A percentile compares a stretch with the other conserved stretches of the same genome.
Conservation (phyloP, 805 yeast genomes). For the Candida montana region DNA sequence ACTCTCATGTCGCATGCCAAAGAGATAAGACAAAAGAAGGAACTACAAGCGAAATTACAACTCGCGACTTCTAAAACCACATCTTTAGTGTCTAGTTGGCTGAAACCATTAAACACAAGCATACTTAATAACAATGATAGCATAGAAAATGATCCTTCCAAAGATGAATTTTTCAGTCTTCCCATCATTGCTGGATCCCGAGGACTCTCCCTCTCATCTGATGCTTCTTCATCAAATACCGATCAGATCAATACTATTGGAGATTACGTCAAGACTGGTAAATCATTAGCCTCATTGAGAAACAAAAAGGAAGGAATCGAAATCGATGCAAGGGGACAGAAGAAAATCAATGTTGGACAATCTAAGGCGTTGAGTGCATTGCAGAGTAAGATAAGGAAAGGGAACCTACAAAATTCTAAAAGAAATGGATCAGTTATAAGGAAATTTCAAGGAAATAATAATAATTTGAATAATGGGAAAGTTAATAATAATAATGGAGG, state of each 20-base stretch:
- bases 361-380: constrained; percentile 22
- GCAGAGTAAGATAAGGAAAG: constrained; percentile 20
- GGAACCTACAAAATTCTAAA: constrained; percentile 8
- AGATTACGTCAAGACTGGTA: constrained; percentile 23
- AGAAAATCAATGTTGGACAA: constrained; percentile 8
- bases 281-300: constrained; percentile 14
- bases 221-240: neutral
- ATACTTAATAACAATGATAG: neutral
- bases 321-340: constrained; percentile 2
- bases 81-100: constrained; percentile 19
- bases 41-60: constrained; percentile 22
- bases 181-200: constrained; percentile 22
- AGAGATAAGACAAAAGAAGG: constrained; percentile 24
- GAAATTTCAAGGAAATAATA: neutral
- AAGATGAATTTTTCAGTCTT: constrained; percentile 18
- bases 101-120: constrained; percentile 11
- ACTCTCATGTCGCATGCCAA: constrained; percentile 18
- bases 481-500: neutral
- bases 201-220: constrained; percentile 16
- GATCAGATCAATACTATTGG: constrained; percentile 21
- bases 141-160: constrained; percentile 13
- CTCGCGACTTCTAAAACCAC: constrained; percentile 16
- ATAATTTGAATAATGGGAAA: neutral
- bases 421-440: neutral
- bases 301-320: constrained; percentile 11